phyloP scores from a whole-genome alignment of 2,329 filamentous ascomycete species.

The Biscogniauxia mediterranea region DNA sequence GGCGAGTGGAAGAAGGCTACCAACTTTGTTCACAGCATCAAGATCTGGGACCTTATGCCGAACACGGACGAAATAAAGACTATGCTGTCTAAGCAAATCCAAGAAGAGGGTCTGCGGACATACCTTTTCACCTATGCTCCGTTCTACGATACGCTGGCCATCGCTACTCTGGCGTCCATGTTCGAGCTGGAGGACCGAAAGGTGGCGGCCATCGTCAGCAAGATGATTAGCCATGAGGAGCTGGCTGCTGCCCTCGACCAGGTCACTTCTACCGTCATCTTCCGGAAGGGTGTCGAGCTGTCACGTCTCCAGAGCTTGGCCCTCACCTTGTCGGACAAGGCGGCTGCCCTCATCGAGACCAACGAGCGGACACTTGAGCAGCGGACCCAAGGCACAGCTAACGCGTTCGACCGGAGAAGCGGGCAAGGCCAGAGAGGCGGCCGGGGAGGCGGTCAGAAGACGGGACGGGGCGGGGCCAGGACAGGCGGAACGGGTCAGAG shows the following conservation, averaged over 20 bases:
- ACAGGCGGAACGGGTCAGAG: conserved; percentile 63
- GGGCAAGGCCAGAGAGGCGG: conserved; percentile 66
- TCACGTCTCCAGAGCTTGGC: conserved; percentile 93
- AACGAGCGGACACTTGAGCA: conserved; percentile 98
- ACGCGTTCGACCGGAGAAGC: conserved; percentile 91
- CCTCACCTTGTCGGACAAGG: conserved; percentile 92
- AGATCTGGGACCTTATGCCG: conserved; percentile 99
- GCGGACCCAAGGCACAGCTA: conserved; percentile 90
- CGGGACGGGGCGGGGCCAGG: conserved; percentile 35
- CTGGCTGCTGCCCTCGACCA: conserved; percentile 94
- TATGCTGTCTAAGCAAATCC: conserved; percentile 97
- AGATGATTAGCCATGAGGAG: conserved; percentile 99
- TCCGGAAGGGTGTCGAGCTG: conserved; percentile 98
- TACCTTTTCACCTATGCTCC: conserved; percentile 99
- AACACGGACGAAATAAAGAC: conserved; percentile 89
- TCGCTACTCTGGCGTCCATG: conserved; percentile 84
- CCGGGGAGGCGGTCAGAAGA: conserved; percentile 55
- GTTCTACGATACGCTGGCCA: conserved; percentile 94
- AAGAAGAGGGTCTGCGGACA: conserved; percentile 95
- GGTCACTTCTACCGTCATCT: conserved; percentile 95
- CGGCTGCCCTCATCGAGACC: conserved; percentile 89
- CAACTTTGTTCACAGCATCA: conserved; percentile 93
- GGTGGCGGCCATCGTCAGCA: conserved; percentile 92
- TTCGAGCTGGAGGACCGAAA: conserved; percentile 91
- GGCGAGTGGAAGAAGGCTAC: conserved; percentile 99